Percentiles rank a stretch among this genome's conserved stretches.
These are phyloP conservation scores for Sphaceloma murrayae DNA, from an alignment of 2,329 filamentous ascomycete species.

Conservation along the genomic window DNA sequence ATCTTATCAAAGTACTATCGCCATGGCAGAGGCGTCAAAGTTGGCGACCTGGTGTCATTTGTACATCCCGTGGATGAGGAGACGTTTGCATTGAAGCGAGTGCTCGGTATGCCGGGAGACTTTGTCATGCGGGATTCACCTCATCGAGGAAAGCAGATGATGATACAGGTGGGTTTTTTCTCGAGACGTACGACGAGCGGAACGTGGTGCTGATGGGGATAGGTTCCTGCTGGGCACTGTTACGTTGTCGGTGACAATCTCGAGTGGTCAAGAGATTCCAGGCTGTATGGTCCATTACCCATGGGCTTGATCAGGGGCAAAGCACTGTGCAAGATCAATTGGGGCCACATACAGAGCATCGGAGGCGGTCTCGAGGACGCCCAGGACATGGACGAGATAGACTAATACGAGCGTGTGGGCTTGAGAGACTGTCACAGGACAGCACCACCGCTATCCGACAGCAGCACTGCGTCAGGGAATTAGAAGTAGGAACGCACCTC, in stretches of 20 bases:
- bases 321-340: slow-evolving; percentile 45
- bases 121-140: slow-evolving; percentile 61
- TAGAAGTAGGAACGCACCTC: too few relatives aligned
- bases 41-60: slow-evolving; percentile 81
- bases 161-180: slow-evolving; percentile 52
- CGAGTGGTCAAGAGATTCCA: slow-evolving; percentile 72
- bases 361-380: slow-evolving; percentile 17
- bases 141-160: slow-evolving; percentile 33
- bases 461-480: too few relatives aligned
- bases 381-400: slow-evolving; percentile 18
- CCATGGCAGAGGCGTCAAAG: slow-evolving; percentile 53
- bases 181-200: not conserved
- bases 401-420: slow-evolving; percentile 9
- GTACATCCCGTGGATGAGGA: slow-evolving; percentile 55
- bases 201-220: slow-evolving; percentile 18
- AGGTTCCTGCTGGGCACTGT: slow-evolving; percentile 87
- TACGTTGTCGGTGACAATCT: slow-evolving; percentile 88
- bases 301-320: slow-evolving; percentile 78
- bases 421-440: too few relatives aligned
- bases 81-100: slow-evolving; percentile 61
- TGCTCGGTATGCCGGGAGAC: slow-evolving; percentile 52
- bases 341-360: slow-evolving; percentile 15
- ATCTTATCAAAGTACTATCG: slow-evolving; percentile 59
- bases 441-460: too few relatives aligned
- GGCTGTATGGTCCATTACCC: slow-evolving; percentile 76